phyloP scores from a whole-genome alignment of 1,139 yeast genomes.

The Hanseniaspora sp. region DNA sequence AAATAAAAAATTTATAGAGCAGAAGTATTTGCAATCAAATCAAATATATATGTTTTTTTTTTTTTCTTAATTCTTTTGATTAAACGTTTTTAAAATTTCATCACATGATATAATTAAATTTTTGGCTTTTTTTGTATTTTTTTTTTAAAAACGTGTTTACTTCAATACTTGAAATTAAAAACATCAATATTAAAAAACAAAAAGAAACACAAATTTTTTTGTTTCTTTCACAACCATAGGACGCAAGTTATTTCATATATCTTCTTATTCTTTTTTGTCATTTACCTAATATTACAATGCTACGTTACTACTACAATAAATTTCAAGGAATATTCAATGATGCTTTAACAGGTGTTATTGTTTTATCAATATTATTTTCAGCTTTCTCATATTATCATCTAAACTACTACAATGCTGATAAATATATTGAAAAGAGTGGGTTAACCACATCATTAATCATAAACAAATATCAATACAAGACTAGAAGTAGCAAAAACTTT shows the following conservation, averaged over 20 bases:
- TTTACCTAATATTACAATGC: background rate
- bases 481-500: conserved; percentile 11
- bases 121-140: too few species aligned
- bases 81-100: too few species aligned
- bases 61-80: too few species aligned
- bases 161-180: too few species aligned
- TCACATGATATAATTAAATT: too few species aligned
- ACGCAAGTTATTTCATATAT: background rate
- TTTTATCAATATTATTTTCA: background rate
- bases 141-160: too few species aligned
- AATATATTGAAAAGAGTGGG: background rate
- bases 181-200: too few species aligned
- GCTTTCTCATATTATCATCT: conserved; percentile 5
- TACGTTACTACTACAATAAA: conserved; percentile 5
- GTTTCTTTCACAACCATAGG: background rate
- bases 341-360: background rate
- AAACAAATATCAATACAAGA: conserved; percentile 4
- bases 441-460: conserved; percentile 2
- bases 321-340: conserved; percentile 2
- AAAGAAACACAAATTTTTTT: too few species aligned
- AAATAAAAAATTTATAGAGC: too few species aligned
- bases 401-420: background rate
- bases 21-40: too few species aligned
- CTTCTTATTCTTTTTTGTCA: background rate
- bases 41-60: too few species aligned